These are phyloP conservation scores for Linum trigynum DNA, from an alignment of 345 rosid species.

Conservation along the genomic window DNA sequence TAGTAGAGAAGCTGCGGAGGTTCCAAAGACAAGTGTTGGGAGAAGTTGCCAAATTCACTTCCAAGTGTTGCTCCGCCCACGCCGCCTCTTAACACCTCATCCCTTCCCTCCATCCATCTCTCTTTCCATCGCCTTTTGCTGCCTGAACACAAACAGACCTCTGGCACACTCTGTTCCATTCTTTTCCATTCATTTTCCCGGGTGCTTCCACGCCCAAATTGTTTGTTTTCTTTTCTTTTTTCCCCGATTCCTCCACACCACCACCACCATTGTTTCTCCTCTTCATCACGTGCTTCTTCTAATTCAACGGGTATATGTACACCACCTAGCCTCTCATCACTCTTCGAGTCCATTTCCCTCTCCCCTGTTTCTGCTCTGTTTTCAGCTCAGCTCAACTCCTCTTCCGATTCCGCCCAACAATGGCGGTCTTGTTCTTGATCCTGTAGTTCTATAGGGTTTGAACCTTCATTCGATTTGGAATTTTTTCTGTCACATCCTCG, in stretches of 20 bases:
- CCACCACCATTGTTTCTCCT: background rate
- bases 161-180: background rate
- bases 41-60: background rate
- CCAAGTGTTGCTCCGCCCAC: background rate
- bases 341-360: background rate
- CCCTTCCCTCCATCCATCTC: background rate
- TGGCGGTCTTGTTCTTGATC: conserved; percentile 14
- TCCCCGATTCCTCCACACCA: no score
- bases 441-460: conserved; percentile 1
- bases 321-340: background rate
- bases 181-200: no score
- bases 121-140: background rate
- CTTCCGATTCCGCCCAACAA: background rate
- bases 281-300: conserved; percentile 16
- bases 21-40: background rate
- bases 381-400: no score
- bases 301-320: conserved; percentile 11
- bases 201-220: no score
- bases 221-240: no score
- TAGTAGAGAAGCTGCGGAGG: background rate
- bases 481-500: background rate
- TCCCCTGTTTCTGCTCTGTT: background rate
- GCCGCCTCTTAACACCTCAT: background rate
- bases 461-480: background rate
- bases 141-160: background rate